Evolutionary conservation across 345 rosid species (phyloP).

Genomic region (Salix suchowensis): DNA sequence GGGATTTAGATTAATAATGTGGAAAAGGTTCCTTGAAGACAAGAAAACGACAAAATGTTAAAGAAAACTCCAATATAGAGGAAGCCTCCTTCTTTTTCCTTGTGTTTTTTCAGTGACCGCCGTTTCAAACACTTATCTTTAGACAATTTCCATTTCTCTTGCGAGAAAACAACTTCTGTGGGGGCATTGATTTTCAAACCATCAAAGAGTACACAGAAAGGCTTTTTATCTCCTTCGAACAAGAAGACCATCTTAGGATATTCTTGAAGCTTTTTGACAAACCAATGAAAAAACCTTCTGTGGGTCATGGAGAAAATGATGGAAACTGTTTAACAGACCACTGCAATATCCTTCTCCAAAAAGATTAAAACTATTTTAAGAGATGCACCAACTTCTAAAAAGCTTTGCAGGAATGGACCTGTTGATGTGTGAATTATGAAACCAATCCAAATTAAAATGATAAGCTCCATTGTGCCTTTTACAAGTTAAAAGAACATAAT

Average conservation of each 20-base stretch:
- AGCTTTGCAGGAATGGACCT: neutral
- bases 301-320: neutral
- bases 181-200: neutral
- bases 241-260: neutral
- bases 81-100: neutral
- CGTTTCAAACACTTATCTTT: neutral
- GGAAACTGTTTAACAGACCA: neutral
- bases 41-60: neutral
- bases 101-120: neutral
- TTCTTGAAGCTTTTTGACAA: neutral
- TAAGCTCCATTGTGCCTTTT: neutral
- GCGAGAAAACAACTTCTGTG: no score
- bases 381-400: neutral
- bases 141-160: neutral
- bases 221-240: neutral
- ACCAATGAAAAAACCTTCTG: neutral
- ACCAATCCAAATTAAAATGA: conserved; percentile 1
- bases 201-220: neutral
- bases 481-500: neutral
- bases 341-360: neutral
- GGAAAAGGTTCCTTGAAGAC: neutral
- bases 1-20: neutral
- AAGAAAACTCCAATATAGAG: no score
- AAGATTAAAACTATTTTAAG: neutral
- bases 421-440: neutral